A percentile compares a stretch with the other conserved stretches of the same genome.
phyloP scores from a whole-genome alignment of 2,329 filamentous ascomycete species.

The Emmonsia crescens region DNA sequence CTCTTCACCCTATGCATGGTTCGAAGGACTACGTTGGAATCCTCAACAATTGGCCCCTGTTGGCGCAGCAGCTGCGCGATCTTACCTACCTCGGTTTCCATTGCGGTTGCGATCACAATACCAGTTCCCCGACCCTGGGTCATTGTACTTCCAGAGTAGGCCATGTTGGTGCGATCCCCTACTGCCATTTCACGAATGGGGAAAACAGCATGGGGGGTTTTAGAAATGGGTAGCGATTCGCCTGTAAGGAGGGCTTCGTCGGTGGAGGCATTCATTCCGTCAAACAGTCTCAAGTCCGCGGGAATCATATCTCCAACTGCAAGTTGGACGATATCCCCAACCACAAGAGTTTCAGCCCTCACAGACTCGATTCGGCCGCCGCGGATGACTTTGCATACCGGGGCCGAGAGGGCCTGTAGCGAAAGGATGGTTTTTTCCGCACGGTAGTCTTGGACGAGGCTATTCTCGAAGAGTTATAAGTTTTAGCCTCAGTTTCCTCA shows the following conservation, averaged over 20 bases:
- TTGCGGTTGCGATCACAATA: slow-evolving; percentile 52
- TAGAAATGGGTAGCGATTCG: slow-evolving; percentile 49
- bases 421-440: slow-evolving; percentile 47
- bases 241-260: slow-evolving; percentile 54
- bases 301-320: slow-evolving; percentile 40
- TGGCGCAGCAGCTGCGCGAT: slow-evolving; percentile 50
- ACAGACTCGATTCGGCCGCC: slow-evolving; percentile 41
- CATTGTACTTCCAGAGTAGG: slow-evolving; percentile 50
- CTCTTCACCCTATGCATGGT: slow-evolving; percentile 35
- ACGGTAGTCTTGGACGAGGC: slow-evolving; percentile 44
- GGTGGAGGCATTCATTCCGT: slow-evolving; percentile 49
- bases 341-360: slow-evolving; percentile 45
- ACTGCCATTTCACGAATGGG: slow-evolving; percentile 37
- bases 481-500: not conserved
- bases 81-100: slow-evolving; percentile 51
- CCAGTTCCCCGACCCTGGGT: slow-evolving; percentile 51
- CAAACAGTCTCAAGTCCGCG: slow-evolving; percentile 41
- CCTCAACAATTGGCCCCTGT: slow-evolving; percentile 34
- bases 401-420: slow-evolving; percentile 40
- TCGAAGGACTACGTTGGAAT: slow-evolving; percentile 33
- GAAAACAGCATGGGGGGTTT: slow-evolving; percentile 39
- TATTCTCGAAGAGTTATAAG: not conserved
- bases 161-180: slow-evolving; percentile 52
- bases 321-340: slow-evolving; percentile 48
- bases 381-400: slow-evolving; percentile 41